A percentile compares a stretch with the other conserved stretches of the same genome.
phyloP scores from a whole-genome alignment of 129 eudicot species.

The Centella asiatica region DNA sequence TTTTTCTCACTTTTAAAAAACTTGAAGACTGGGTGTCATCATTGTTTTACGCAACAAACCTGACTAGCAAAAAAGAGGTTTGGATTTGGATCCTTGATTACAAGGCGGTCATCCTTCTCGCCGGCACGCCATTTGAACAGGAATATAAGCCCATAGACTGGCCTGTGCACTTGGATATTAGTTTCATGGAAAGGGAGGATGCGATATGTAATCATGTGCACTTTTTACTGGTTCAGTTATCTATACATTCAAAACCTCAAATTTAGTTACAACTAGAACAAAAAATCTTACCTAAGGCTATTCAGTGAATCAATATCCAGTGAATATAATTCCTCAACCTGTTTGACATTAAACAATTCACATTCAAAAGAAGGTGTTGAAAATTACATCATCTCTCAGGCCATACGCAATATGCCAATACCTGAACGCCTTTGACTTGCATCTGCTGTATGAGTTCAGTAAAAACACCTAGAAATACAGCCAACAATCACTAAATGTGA shows the following conservation, averaged over 20 bases:
- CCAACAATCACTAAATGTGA: no score
- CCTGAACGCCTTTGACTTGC: slow-evolving; percentile 99
- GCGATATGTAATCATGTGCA: slow-evolving; percentile 1
- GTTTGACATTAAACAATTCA: slow-evolving; percentile 16
- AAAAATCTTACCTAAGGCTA: slow-evolving; percentile 53
- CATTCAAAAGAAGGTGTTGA: neutral
- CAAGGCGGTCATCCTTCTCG: slow-evolving; percentile 90
- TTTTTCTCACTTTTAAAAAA: no score
- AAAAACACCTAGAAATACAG: slow-evolving; percentile 69
- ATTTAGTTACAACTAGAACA: neutral
- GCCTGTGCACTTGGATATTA: slow-evolving; percentile 45
- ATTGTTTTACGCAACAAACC: slow-evolving; percentile 32
- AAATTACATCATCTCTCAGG: neutral
- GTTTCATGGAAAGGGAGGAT: neutral
- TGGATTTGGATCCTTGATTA: slow-evolving; percentile 87
- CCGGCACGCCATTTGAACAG: slow-evolving; percentile 97
- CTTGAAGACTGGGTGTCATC: no score
- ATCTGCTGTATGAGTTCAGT: slow-evolving; percentile 97
- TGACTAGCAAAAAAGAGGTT: slow-evolving; percentile 94
- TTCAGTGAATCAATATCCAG: slow-evolving; percentile 87
- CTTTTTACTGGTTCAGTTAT: neutral
- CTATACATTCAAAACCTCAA: neutral
- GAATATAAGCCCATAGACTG: slow-evolving; percentile 85
- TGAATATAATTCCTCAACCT: slow-evolving; percentile 98
- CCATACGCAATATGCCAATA: slow-evolving; percentile 14